Evolutionary conservation across 2,329 filamentous ascomycete species (phyloP), one percentile per base, ranked within the genome.

Genomic region (Ascochyta fabae): DNA sequence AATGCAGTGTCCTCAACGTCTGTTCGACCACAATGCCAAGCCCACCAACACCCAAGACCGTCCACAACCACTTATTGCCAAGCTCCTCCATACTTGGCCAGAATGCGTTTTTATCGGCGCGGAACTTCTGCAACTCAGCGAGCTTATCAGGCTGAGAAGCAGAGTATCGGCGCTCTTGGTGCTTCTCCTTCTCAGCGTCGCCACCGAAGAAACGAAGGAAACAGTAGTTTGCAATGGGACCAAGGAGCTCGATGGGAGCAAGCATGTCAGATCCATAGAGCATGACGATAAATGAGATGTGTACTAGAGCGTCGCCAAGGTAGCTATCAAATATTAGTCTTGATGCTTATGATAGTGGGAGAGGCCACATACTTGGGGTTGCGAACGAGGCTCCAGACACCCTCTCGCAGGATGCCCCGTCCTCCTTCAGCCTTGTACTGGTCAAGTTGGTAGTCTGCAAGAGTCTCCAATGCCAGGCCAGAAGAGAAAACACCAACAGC

Each of bases 331-430:
- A 6, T 26, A 29, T 60, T 31, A 46, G 22, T 12, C 24, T 48
- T 40, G 52, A 53, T 48, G 35, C 7, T 16, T 16, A 24, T 12
- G 19, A 5, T 45, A n/a, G 34, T 36, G 35, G 13, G 8, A 12
- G n/a, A 8, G n/a, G 7, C 8, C 16, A 75, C 81, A 70, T 76
- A 86, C 84, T 87, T 87, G 0, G 85, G 85, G 72, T 87, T 84
- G 44, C 85, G 75, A 24, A 86, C 84, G 29, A 87, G 79, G 61
- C 83, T 84, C 83, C 84, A 87, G 27, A 87, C 85, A 12, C 84
- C 84, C n/a, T 83, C 78, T 13, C 80, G 79, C 58, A 82, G 78
- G 27, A 86, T 74, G 34, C 75, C 73, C 15, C 67, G 64, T 15
- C 76, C 75, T 5, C 71, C 69, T 22, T 79, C 69, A 40, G 75